These are phyloP conservation scores for Fusarium tjaetaba DNA, from an alignment of 2,329 filamentous ascomycete species.

Conservation along the genomic window DNA sequence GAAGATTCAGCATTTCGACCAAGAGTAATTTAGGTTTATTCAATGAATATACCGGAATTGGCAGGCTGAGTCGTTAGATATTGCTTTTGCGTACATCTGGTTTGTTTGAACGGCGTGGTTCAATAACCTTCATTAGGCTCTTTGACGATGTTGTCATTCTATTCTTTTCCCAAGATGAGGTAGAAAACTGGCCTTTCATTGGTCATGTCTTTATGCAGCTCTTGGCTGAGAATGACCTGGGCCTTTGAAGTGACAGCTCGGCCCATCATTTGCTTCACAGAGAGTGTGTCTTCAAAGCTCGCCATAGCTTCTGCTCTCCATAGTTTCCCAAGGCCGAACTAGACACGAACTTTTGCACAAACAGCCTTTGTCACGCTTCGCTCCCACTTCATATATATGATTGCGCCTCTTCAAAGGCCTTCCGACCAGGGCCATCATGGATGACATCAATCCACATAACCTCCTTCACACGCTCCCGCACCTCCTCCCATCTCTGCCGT, in stretches of 20 bases:
- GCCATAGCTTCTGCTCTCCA: no score
- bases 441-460: slow-evolving; percentile 44
- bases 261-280: not conserved
- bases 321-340: not conserved
- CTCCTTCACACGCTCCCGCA: slow-evolving; percentile 23
- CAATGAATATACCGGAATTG: rapidly evolving
- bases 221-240: no score
- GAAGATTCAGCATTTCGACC: not conserved
- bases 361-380: rapidly evolving
- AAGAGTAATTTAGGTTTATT: rapidly evolving
- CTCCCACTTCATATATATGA: not conserved
- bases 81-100: not conserved
- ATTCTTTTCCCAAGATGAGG: rapidly evolving
- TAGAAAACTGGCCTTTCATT: not conserved
- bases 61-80: not conserved
- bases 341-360: rapidly evolving
- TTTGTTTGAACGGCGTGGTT: not conserved
- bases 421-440: slow-evolving; percentile 34
- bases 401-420: slow-evolving; percentile 2
- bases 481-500: slow-evolving; percentile 36
- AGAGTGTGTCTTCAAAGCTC: not conserved
- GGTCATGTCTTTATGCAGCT: not conserved
- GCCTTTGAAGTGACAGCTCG: not conserved
- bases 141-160: not conserved
- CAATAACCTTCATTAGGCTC: not conserved